Conservation (phyloP, 805 yeast species). For the Zygosaccharomyces rouxii region DNA sequence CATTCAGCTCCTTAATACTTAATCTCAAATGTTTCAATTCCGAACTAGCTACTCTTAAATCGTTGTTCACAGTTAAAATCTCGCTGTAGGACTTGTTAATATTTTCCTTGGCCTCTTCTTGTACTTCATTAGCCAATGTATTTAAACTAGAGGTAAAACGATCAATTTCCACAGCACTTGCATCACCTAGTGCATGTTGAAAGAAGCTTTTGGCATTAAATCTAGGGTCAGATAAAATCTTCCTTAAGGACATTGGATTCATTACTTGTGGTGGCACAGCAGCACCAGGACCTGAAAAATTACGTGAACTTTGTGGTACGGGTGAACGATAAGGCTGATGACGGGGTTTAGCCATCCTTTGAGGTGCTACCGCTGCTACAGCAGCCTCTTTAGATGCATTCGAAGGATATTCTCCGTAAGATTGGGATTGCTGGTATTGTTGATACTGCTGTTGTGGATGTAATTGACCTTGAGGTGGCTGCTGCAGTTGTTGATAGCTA, state of each 20-base stretch:
- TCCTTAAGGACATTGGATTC: slow-evolving; percentile 28
- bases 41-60: slow-evolving; percentile 57
- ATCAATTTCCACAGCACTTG: slow-evolving; percentile 69
- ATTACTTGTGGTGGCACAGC: slow-evolving; percentile 9
- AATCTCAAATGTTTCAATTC: slow-evolving; percentile 60
- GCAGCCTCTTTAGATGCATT: not conserved
- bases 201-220: slow-evolving; percentile 50
- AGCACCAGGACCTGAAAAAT: not conserved
- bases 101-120: slow-evolving; percentile 52
- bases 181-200: slow-evolving; percentile 49
- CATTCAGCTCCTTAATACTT: slow-evolving; percentile 55
- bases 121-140: slow-evolving; percentile 46
- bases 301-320: not conserved
- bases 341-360: slow-evolving; percentile 1
- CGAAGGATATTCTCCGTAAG: not conserved
- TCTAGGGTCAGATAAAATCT: slow-evolving; percentile 36
- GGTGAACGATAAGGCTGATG: not conserved
- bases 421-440: not conserved
- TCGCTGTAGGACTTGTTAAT: slow-evolving; percentile 61
- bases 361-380: slow-evolving; percentile 4
- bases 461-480: not conserved
- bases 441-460: not conserved
- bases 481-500: not conserved
- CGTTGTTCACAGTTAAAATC: slow-evolving; percentile 54
- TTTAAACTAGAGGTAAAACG: slow-evolving; percentile 55